Percentiles rank a stretch among this genome's conserved stretches.
Evolutionary conservation across 2,329 filamentous ascomycete species (phyloP).

Genomic region (Fusarium albidum): DNA sequence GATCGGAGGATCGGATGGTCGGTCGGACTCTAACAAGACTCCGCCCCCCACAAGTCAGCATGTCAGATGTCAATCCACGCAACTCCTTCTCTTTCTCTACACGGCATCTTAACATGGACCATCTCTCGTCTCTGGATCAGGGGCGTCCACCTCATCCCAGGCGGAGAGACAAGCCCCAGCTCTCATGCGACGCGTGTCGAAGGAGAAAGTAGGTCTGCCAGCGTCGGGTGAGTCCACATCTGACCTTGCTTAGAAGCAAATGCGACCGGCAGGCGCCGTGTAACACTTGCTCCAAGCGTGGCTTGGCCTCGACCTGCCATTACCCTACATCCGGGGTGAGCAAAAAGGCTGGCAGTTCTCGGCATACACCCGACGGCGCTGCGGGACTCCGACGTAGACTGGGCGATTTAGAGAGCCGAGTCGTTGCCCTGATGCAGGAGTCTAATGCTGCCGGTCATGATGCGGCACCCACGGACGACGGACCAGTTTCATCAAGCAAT

Average conservation of each 20-base stretch:
- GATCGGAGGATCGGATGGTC: conserved; percentile 20
- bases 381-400: neutral
- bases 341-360: neutral
- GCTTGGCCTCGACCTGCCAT: conserved; percentile 3
- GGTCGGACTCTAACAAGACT: neutral
- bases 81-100: neutral
- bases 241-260: neutral
- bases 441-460: neutral
- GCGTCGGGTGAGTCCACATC: no score
- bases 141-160: neutral
- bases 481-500: neutral
- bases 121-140: neutral
- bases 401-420: neutral
- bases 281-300: conserved; percentile 5
- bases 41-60: neutral
- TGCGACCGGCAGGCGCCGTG: conserved; percentile 11
- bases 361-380: neutral
- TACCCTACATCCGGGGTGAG: neutral
- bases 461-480: neutral
- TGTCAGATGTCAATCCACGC: neutral
- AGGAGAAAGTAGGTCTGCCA: conserved; percentile 6
- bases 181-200: conserved; percentile 9
- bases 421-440: neutral
- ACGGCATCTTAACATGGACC: neutral
- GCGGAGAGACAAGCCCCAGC: conserved; percentile 10